Percentiles rank a stretch among this genome's conserved stretches.
Conservation (phyloP, 176 grass and related monocot species). For the Alopecurus myosuroides region DNA sequence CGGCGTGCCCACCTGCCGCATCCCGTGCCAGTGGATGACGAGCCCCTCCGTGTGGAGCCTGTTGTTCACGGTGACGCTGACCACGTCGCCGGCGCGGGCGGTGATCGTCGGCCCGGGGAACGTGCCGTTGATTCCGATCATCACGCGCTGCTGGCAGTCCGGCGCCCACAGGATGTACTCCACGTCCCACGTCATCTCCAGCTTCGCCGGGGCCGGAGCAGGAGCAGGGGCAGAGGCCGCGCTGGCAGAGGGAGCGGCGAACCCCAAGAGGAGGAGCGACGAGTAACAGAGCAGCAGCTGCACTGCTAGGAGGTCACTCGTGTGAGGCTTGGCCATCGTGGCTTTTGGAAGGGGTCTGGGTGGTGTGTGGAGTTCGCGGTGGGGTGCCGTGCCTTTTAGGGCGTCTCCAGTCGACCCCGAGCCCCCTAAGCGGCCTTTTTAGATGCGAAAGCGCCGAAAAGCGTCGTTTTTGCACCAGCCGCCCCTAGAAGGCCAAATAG, state of each 20-base stretch:
- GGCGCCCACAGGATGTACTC: slow-evolving; percentile 34
- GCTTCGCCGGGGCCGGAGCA: not conserved
- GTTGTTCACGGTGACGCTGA: slow-evolving; percentile 20
- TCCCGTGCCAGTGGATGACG: slow-evolving; percentile 41
- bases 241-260: not conserved
- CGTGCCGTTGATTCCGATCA: slow-evolving; percentile 26
- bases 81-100: not conserved
- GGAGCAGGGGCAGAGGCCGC: no score
- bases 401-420: no score
- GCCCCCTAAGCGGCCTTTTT: no score
- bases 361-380: not conserved
- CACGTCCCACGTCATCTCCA: slow-evolving; percentile 3
- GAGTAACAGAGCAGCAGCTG: not conserved
- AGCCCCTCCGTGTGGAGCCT: slow-evolving; percentile 21
- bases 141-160: slow-evolving; percentile 32
- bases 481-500: no score
- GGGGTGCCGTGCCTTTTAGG: no score
- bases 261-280: not conserved
- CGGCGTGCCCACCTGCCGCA: slow-evolving; percentile 24
- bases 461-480: no score
- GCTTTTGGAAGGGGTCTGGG: not conserved
- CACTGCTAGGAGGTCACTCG: not conserved
- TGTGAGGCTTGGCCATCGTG: not conserved
- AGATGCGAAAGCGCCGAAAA: no score
- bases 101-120: slow-evolving; percentile 31